These are phyloP conservation scores for Geotrichum klebahnii DNA, from an alignment of 1,139 yeast species.

Conservation along the genomic window DNA sequence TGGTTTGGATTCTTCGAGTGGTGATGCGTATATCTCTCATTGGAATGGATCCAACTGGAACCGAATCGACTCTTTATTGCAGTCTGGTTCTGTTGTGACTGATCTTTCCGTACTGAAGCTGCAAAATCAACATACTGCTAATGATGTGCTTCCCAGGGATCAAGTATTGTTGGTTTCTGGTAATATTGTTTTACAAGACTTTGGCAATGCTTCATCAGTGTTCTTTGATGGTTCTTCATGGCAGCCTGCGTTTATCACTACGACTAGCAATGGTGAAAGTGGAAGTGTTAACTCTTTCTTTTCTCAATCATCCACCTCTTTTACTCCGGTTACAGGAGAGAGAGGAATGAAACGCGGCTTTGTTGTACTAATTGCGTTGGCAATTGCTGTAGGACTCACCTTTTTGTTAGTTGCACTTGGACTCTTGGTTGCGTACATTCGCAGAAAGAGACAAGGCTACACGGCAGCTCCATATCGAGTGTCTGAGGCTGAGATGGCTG, in stretches of 20 bases:
- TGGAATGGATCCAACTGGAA: slow-evolving; percentile 39
- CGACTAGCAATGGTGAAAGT: slow-evolving; percentile 30
- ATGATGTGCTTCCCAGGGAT: slow-evolving; percentile 43
- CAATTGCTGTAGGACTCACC: slow-evolving; percentile 80
- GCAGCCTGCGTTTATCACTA: slow-evolving; percentile 59
- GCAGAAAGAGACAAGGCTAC: slow-evolving; percentile 39
- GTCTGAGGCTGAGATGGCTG: slow-evolving; percentile 64
- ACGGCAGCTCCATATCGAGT: slow-evolving; percentile 47
- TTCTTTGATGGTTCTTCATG: slow-evolving; percentile 65
- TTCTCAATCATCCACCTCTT: slow-evolving; percentile 27
- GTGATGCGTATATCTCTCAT: slow-evolving; percentile 34
- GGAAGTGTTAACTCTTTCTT: slow-evolving; percentile 31
- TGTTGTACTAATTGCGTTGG: slow-evolving; percentile 82
- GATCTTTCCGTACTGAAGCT: slow-evolving; percentile 38
- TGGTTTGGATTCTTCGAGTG: slow-evolving; percentile 46
- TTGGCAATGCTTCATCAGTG: slow-evolving; percentile 65
- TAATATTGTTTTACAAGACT: slow-evolving; percentile 46
- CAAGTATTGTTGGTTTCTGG: slow-evolving; percentile 63
- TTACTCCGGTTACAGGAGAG: slow-evolving; percentile 26
- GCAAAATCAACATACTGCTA: slow-evolving; percentile 36
- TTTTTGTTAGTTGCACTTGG: slow-evolving; percentile 62
- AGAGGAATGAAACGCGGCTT: slow-evolving; percentile 53
- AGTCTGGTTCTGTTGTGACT: slow-evolving; percentile 32
- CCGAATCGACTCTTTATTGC: slow-evolving; percentile 40
- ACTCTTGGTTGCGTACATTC: slow-evolving; percentile 50